Base-by-base conservation (phyloP, 2,329 filamentous ascomycete species). In the Grosmannia serpens region DNA sequence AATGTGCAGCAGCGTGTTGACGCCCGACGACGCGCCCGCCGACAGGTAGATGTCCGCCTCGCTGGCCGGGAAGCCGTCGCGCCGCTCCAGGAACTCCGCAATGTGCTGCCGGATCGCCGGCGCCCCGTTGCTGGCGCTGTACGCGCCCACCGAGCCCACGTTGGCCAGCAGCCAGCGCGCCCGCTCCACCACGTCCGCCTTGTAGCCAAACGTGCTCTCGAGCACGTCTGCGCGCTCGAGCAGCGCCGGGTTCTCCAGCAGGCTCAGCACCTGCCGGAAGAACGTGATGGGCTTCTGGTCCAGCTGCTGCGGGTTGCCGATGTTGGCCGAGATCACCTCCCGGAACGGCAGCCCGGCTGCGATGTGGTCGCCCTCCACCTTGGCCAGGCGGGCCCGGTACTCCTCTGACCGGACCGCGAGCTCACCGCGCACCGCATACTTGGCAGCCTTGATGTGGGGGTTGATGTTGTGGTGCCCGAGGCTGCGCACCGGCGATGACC, bases 281-380 rank as follows among this genome's bases (percentile, higher is more conserved):
- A 96, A 99, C 65, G 94, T 99, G 68, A 99, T 92, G 68, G 94
- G 94, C 80, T 97, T 95, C 81, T 99, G 94, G 75, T 96, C 94
- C 63, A 99, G 84, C 76, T 99, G 94, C 75, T 99, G 94, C 4
- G 94, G 94, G 78, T 99, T 99, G 70, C 94, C 94, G 69, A 99
- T 99, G 77, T 99, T 99, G 74, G 94, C 94, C 63, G 89, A 91
- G 75, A 99, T 92, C 73, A 99, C 86, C 61, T 90, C 82, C 67
- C 89, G 80, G 73, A 99, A 99, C 54, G 94, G 92, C 55, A 97
- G 79, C 8, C 51, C 55, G 35, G 41, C 51, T 15, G 47, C 55
- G 10, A 11, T 35, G n/a, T 31, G 20, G 68, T 71, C 71, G 60
- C 68, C 71, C 65, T 72, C 79, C 66, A 81, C 83, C 63, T 83